phyloP scores from a whole-genome alignment of 805 yeast species.

The Diddensiella santjacobensis region DNA sequence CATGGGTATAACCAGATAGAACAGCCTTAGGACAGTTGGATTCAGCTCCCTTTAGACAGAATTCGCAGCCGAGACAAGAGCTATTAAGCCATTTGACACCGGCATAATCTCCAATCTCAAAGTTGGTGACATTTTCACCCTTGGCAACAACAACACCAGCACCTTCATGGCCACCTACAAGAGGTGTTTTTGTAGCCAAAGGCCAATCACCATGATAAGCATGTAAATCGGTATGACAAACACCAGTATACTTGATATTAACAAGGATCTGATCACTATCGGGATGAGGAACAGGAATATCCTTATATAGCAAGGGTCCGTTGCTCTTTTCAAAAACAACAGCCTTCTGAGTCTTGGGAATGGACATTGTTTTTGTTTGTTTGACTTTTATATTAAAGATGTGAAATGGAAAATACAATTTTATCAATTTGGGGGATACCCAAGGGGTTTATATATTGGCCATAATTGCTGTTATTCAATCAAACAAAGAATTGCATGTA shows the following conservation, averaged over 20 bases:
- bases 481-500: no score
- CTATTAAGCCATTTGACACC: slow-evolving; percentile 84
- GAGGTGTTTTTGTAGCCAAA: slow-evolving; percentile 63
- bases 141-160: slow-evolving; percentile 80
- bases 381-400: no score
- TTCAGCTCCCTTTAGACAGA: slow-evolving; percentile 63
- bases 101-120: slow-evolving; percentile 75
- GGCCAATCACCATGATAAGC: slow-evolving; percentile 97
- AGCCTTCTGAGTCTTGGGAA: slow-evolving; percentile 70
- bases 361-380: no score
- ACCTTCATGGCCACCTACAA: slow-evolving; percentile 89
- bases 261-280: slow-evolving; percentile 72
- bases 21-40: slow-evolving; percentile 66
- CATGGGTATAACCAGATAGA: slow-evolving; percentile 83
- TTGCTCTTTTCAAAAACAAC: slow-evolving; percentile 62
- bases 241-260: slow-evolving; percentile 84
- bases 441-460: no score
- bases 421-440: no score
- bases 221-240: slow-evolving; percentile 91
- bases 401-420: no score
- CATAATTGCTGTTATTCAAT: no score
- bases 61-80: slow-evolving; percentile 73
- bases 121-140: slow-evolving; percentile 65
- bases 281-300: slow-evolving; percentile 78
- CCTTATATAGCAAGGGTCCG: slow-evolving; percentile 62